Evolutionary conservation across 2,329 filamentous ascomycete genomes (phyloP), one percentile per base, ranked within the genome.

Genomic region (Dactylellina cionopaga): DNA sequence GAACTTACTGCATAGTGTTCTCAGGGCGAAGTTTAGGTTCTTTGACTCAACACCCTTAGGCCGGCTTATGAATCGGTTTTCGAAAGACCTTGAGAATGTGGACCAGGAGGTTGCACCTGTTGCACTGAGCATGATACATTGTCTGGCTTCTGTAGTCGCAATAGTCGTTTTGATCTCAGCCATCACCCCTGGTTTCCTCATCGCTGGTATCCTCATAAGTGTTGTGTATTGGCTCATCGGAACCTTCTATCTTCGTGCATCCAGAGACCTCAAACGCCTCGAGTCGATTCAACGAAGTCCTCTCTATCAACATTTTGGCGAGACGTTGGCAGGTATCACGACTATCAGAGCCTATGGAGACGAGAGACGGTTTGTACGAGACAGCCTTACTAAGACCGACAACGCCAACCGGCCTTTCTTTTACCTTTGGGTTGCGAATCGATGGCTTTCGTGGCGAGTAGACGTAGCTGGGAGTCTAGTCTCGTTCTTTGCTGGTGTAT

Each of bases 41-140:
- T 99, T 99, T 78, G 95, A 99, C 78, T 90, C 94, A 0, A 99
- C 95, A 0, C 95, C 95, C 1, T 86, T 98, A 0, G 95, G 95
- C 10, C 94, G 97, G 81, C 85, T 99, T 77, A 98, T 98, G 89
- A 99, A 99, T 81, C 88, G 95, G 17, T 99, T 99, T 82, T 98
- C 94, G 80, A 98, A 98, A 81, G 95, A 99, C 80, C 87, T 99
- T 11, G 93, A 99, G 80, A 89, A 92, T 9, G 86, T 99, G 17
- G 95, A 99, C 76, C 95, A 99, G 79, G 95, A 99, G 80, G 91
- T 99, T 66, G 93, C 95, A 0, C 92, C 93, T 1, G 89, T 96
- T 39, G 94, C 95, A 19, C 93, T 98, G 76, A 76, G 88, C 52
- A 86, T 89, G 75, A 82, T 90, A 15, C 87, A 90, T 78, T 89